A percentile compares a stretch with the other conserved stretches of the same genome.
Evolutionary conservation across 441 rosid genomes (phyloP).

Genomic region (Pelargonium fulgidum): DNA sequence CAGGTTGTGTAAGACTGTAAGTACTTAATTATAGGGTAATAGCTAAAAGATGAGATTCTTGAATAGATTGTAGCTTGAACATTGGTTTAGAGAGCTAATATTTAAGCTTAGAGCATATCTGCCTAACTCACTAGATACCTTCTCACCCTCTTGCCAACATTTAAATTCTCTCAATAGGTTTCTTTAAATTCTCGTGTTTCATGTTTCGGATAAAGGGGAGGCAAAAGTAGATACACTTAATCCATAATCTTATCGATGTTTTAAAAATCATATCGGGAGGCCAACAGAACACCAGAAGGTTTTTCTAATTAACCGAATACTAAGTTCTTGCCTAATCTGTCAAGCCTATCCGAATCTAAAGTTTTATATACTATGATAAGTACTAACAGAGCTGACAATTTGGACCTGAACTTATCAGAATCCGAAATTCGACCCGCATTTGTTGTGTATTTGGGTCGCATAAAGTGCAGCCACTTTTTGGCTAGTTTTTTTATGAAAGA

Average conservation of each 20-base stretch:
- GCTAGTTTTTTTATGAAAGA: no score
- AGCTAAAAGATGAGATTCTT: slow-evolving; percentile 1
- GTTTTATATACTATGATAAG: no score
- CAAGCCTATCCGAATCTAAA: background rate
- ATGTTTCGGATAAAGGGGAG: background rate
- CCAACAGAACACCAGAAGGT: no score
- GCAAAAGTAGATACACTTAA: background rate
- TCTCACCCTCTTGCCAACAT: background rate
- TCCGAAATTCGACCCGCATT: no score
- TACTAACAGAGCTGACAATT: no score
- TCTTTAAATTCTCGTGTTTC: background rate
- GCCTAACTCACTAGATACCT: background rate
- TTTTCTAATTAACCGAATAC: no score
- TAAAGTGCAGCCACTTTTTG: no score
- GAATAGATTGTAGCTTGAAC: background rate
- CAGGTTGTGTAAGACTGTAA: background rate
- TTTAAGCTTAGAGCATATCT: background rate
- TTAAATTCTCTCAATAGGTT: background rate
- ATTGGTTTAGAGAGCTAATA: background rate
- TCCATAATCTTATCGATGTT: no score
- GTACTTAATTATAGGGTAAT: background rate
- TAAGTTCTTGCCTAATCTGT: no score
- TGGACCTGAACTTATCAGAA: no score
- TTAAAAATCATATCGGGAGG: no score
- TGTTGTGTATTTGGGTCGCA: no score